These are phyloP conservation scores for Leccinum subgranulosum DNA, from an alignment of 768 basidiomycete genomes.

Conservation along the genomic window DNA sequence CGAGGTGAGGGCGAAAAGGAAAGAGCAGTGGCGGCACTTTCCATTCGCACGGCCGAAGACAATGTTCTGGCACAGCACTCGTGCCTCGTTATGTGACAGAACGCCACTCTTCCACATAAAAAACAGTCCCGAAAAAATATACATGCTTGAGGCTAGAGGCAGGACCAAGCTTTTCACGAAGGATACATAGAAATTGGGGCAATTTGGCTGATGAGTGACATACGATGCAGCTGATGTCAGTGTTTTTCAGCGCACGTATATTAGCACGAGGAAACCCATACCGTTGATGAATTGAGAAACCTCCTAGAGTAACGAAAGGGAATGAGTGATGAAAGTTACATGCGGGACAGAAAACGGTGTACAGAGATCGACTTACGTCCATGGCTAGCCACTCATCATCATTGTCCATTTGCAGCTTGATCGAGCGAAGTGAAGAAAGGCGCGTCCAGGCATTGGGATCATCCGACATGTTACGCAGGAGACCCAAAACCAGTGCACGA, in stretches of 20 bases:
- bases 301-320: not conserved
- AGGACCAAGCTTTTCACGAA: too few relatives aligned
- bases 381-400: too few relatives aligned
- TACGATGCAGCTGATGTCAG: too few relatives aligned
- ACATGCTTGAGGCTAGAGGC: too few relatives aligned
- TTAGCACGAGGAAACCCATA: not conserved
- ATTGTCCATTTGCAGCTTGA: not conserved
- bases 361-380: not conserved
- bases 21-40: too few relatives aligned
- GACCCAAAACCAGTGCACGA: not conserved
- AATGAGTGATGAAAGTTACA: not conserved
- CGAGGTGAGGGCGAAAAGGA: too few relatives aligned
- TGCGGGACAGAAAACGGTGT: not conserved
- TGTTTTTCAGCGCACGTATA: not conserved
- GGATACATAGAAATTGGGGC: too few relatives aligned
- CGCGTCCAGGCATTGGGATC: not conserved
- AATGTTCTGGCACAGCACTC: too few relatives aligned
- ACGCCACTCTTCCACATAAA: not conserved
- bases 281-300: not conserved
- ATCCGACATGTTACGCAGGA: not conserved
- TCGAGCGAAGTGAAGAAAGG: not conserved
- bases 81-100: too few relatives aligned
- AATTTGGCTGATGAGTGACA: too few relatives aligned
- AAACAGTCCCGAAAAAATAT: not conserved
- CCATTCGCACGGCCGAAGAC: too few relatives aligned